Conservation (phyloP, 108 stramenopile genomes). For the Mediolabrus comicus region DNA sequence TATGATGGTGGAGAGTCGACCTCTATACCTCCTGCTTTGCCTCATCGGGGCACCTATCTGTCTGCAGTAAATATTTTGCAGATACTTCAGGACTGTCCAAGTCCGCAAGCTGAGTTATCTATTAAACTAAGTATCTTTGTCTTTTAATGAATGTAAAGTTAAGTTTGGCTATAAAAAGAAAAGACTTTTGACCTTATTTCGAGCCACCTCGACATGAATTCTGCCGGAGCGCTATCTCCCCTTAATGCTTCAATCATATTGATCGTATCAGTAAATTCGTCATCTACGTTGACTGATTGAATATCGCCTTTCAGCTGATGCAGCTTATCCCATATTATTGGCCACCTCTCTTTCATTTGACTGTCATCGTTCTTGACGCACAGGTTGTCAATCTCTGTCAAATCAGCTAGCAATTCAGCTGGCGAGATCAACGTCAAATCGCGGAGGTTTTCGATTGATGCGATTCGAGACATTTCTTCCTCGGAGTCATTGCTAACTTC, state of each 20-base stretch:
- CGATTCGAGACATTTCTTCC: constrained; percentile 11
- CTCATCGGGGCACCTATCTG: too few relatives aligned
- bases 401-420: constrained; percentile 24
- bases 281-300: constrained; percentile 38
- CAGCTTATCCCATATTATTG: constrained; percentile 41
- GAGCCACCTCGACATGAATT: constrained; percentile 37
- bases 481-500: neutral
- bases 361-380: constrained; percentile 4
- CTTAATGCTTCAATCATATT: constrained; percentile 26
- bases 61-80: too few relatives aligned
- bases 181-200: constrained; percentile 20
- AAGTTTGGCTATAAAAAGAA: too few relatives aligned
- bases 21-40: too few relatives aligned
- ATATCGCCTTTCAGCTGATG: constrained; percentile 49
- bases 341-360: neutral
- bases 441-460: constrained; percentile 27
- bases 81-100: too few relatives aligned
- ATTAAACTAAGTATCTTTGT: too few relatives aligned
- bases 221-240: constrained; percentile 17
- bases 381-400: constrained; percentile 16
- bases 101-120: too few relatives aligned
- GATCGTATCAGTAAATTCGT: constrained; percentile 21
- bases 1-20: too few relatives aligned
- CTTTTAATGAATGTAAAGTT: too few relatives aligned
- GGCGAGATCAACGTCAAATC: constrained; percentile 28